Percentiles rank a stretch among this genome's conserved stretches.
Evolutionary conservation across 768 basidiomycete genomes (phyloP).

Genomic region (Leccinum barrowsii): DNA sequence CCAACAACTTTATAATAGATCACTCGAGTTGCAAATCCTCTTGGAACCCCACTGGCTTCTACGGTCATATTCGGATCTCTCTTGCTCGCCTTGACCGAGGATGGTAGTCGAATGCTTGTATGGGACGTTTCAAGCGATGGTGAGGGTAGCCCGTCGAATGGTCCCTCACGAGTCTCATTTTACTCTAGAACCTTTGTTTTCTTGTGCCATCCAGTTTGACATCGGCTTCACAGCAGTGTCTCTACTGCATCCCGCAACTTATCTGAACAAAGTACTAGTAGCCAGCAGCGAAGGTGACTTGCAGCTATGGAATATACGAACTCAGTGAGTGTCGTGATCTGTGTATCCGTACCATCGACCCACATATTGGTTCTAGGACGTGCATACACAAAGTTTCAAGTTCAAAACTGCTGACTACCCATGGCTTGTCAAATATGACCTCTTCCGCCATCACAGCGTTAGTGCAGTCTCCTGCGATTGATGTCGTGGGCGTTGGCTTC

Average conservation of each 20-base stretch:
- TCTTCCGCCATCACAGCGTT: slow-evolving; percentile 65
- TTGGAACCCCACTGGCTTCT: slow-evolving; percentile 55
- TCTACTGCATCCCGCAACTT: slow-evolving; percentile 91
- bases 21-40: slow-evolving; percentile 57
- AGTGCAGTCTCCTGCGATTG: slow-evolving; percentile 91
- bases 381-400: slow-evolving; percentile 78
- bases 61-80: slow-evolving; percentile 80
- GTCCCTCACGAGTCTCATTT: slow-evolving; percentile 10
- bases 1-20: slow-evolving; percentile 45
- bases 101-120: slow-evolving; percentile 69
- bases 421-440: slow-evolving; percentile 26
- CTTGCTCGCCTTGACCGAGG: slow-evolving; percentile 74
- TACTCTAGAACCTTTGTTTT: slow-evolving; percentile 16
- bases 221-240: slow-evolving; percentile 79
- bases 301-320: slow-evolving; percentile 92
- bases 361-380: slow-evolving; percentile 43
- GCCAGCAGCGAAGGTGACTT: slow-evolving; percentile 76
- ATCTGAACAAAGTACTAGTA: slow-evolving; percentile 92
- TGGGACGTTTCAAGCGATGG: slow-evolving; percentile 72
- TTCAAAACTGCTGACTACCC: slow-evolving; percentile 46
- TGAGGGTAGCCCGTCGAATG: slow-evolving; percentile 27
- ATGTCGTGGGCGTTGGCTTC: slow-evolving; percentile 93
- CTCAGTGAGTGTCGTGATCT: slow-evolving; percentile 50
- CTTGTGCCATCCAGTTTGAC: slow-evolving; percentile 75
- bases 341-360: background rate